Evolutionary conservation across 148 eudicot genomes (phyloP), one percentile per base, ranked within the genome.

Genomic region (Arctostaphylos glauca): DNA sequence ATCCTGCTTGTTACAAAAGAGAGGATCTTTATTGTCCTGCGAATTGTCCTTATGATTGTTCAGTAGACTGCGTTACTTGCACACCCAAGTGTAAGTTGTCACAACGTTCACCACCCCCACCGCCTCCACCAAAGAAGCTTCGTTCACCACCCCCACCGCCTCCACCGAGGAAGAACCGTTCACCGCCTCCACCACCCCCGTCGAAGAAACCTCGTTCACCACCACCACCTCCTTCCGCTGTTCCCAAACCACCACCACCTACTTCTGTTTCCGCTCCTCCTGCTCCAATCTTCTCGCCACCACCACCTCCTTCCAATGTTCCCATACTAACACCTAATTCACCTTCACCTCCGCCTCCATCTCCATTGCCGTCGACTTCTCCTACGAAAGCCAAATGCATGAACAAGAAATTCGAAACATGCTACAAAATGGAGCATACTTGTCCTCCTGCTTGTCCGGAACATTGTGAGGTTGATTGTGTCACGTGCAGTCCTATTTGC

Each of bases 401-500:
- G 87, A 82, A 84, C 79, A 86, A 80, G 84, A 84, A 74, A 16
- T 85, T 81, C 10, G 79, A 80, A 0, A 21, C 15, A 18, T 90
- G 92, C 77, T 88, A 86, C 43, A 79, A 48, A 53, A 82, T 81
- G 48, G 81, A 87, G 44, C 62, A 81, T 52, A 87, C 87, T 76
- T 90, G 92, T 83, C 92, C 92, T 23, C 83, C 81, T 62, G 74
- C 81, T 10, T 90, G 92, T 54, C 86, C 89, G 31, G 74, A 82
- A 5, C 77, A 68, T 0, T 90, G 92, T 82, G 86, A 90, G 66
- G 92, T 90, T 80, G 90, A 90, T 59, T 86, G 92, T 90, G 89
- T 80, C 86, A 88, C 90, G 53, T 90, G 92, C 64, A 86, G 87
- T 21, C 92, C 92, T 52, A 86, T 90, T 81, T 90, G 92, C 55